phyloP scores from a whole-genome alignment of 2,329 filamentous ascomycete species.

The Apiospora rasikravindrae region DNA sequence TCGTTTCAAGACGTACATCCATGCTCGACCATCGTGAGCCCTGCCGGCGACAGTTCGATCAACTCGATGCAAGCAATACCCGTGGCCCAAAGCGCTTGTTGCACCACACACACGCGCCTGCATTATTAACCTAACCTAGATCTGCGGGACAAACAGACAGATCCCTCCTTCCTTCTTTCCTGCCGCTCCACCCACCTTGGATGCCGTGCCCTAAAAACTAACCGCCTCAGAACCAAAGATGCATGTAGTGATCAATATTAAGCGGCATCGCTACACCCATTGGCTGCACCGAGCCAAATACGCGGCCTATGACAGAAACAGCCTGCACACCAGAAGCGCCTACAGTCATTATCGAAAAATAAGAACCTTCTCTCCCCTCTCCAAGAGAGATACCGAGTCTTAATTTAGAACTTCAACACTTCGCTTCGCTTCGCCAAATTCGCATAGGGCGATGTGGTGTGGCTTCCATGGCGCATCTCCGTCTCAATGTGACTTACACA shows the following conservation, averaged over 20 bases:
- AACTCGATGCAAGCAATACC: background rate
- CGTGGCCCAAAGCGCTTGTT: slow-evolving; percentile 11
- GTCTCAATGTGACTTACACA: slow-evolving; percentile 15
- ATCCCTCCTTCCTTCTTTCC: background rate
- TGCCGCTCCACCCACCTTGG: background rate
- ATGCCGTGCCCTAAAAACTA: background rate
- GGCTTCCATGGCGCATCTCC: slow-evolving; percentile 11
- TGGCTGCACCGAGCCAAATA: slow-evolving; percentile 6
- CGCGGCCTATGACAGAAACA: slow-evolving; percentile 11
- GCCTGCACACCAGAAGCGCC: slow-evolving; percentile 6
- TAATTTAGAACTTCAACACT: slow-evolving; percentile 16
- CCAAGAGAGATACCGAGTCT: background rate
- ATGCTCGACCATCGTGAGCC: background rate
- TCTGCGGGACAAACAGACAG: slow-evolving; percentile 3
- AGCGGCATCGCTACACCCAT: slow-evolving; percentile 10
- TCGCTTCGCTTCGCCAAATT: slow-evolving; percentile 1
- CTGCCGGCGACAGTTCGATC: background rate
- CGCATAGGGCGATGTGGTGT: slow-evolving; percentile 10
- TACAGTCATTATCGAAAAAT: slow-evolving; percentile 3
- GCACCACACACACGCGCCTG: background rate
- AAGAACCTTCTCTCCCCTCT: background rate
- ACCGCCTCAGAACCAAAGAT: slow-evolving; percentile 7
- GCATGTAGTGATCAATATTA: slow-evolving; percentile 17
- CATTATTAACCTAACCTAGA: background rate
- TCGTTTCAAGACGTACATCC: background rate